Evolutionary conservation across 2,329 filamentous ascomycete species (phyloP).

Genomic region (Bipolaris zeicola): DNA sequence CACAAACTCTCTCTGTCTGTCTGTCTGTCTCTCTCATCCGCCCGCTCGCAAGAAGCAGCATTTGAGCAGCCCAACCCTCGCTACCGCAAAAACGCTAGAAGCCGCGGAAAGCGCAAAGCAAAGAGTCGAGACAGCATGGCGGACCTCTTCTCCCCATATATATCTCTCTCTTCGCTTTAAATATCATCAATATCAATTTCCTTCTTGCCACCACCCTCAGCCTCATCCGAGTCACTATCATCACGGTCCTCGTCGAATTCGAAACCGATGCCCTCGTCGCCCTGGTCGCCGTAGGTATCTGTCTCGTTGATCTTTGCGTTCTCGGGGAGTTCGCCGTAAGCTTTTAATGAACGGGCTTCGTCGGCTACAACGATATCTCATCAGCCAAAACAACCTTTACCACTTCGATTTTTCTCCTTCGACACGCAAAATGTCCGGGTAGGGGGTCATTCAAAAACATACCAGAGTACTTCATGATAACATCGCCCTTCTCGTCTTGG

Average conservation of each 20-base stretch:
- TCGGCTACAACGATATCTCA: conserved; percentile 76
- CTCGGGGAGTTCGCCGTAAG: conserved; percentile 96
- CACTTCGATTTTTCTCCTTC: not conserved
- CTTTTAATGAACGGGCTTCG: conserved; percentile 92
- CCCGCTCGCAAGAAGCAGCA: conserved; percentile 48
- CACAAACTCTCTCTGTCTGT: not conserved
- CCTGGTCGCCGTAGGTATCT: conserved; percentile 88
- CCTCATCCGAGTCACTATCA: conserved; percentile 58
- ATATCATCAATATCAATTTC: conserved; percentile 97
- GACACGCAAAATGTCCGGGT: not conserved
- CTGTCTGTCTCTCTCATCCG: conserved; percentile 28
- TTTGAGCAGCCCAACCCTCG: conserved; percentile 44
- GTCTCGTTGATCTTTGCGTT: conserved; percentile 99
- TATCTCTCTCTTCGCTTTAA: conserved; percentile 51
- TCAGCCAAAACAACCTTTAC: conserved; percentile 60
- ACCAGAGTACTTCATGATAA: conserved; percentile 83
- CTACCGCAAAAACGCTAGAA: conserved; percentile 20
- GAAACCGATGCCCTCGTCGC: conserved; percentile 92
- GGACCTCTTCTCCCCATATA: conserved; percentile 30
- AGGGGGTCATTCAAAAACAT: conserved; percentile 2
- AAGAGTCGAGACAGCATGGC: conserved; percentile 46
- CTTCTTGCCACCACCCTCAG: conserved; percentile 68
- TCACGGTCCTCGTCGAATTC: conserved; percentile 94
- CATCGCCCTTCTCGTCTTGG: conserved; percentile 91
- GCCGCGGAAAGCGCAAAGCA: conserved; percentile 10